These are phyloP conservation scores for Letharia columbiana DNA, from an alignment of 495 filamentous ascomycete species.

Conservation along the genomic window DNA sequence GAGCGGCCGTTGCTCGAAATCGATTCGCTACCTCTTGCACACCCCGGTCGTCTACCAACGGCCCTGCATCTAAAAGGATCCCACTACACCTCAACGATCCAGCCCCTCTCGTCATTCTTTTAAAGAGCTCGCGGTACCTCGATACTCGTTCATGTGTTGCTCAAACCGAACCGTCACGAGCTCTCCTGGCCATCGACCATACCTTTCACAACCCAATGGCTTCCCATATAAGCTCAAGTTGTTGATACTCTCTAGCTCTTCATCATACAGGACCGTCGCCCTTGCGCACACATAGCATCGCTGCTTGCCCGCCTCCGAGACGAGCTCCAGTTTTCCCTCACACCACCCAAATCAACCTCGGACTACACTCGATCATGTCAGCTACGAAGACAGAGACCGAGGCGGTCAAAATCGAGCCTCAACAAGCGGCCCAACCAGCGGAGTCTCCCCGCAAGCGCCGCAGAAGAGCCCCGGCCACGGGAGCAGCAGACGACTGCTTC, in stretches of 20 bases:
- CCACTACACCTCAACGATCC: slow-evolving; percentile 6
- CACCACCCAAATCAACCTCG: not conserved
- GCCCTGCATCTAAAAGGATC: slow-evolving; percentile 15
- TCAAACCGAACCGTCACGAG: slow-evolving; percentile 12
- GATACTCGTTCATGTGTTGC: slow-evolving; percentile 14
- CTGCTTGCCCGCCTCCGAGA: not conserved
- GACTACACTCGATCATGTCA: slow-evolving; percentile 13
- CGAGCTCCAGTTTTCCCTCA: not conserved
- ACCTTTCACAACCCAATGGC: not conserved
- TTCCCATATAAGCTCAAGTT: not conserved
- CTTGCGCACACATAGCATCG: not conserved
- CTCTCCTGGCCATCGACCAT: slow-evolving; percentile 6
- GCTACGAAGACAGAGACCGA: slow-evolving; percentile 17
- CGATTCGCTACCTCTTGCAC: slow-evolving; percentile 3
- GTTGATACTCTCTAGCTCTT: not conserved
- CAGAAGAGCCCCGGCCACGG: slow-evolving; percentile 78
- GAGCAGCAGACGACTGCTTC: slow-evolving; percentile 93
- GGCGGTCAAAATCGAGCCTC: slow-evolving; percentile 10
- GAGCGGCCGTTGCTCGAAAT: slow-evolving; percentile 1
- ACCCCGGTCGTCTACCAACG: slow-evolving; percentile 11
- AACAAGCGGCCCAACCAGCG: slow-evolving; percentile 19
- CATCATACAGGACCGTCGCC: not conserved
- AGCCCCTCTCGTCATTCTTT: slow-evolving; percentile 25
- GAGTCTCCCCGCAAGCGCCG: slow-evolving; percentile 63
- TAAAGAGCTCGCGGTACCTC: slow-evolving; percentile 22